These are phyloP conservation scores for Metschnikowia henanensis DNA, from an alignment of 805 yeast genomes.

Conservation along the genomic window DNA sequence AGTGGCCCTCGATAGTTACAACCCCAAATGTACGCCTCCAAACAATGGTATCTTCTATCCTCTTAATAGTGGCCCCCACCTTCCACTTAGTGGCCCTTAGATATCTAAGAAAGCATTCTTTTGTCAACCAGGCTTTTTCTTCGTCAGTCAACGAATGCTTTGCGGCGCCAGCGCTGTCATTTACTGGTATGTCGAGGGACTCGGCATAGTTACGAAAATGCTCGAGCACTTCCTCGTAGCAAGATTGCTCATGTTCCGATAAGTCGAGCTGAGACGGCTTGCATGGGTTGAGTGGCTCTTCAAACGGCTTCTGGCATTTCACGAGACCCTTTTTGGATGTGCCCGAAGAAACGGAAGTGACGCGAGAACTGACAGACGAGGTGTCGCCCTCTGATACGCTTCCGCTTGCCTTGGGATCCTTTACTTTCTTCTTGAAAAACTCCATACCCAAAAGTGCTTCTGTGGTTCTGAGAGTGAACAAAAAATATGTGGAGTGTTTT, in stretches of 20 bases:
- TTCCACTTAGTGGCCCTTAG: slow-evolving; percentile 55
- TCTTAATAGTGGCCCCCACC: slow-evolving; percentile 40
- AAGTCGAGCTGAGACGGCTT: slow-evolving; percentile 31
- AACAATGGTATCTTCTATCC: slow-evolving; percentile 46
- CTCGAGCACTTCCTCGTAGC: slow-evolving; percentile 28
- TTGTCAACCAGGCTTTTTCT: slow-evolving; percentile 47
- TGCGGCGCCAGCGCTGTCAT: slow-evolving; percentile 24
- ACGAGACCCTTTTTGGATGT: slow-evolving; percentile 24
- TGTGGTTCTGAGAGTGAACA: neutral
- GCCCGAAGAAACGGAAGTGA: slow-evolving; percentile 13
- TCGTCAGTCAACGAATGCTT: slow-evolving; percentile 29
- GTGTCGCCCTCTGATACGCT: slow-evolving; percentile 15
- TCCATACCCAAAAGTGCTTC: slow-evolving; percentile 9
- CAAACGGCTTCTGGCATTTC: slow-evolving; percentile 41
- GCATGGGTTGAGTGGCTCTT: slow-evolving; percentile 36
- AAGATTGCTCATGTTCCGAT: slow-evolving; percentile 29
- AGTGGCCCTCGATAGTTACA: slow-evolving; percentile 27
- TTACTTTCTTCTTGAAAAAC: slow-evolving; percentile 12
- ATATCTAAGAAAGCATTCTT: slow-evolving; percentile 53
- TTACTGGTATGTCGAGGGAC: slow-evolving; percentile 28
- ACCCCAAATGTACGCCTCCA: slow-evolving; percentile 60
- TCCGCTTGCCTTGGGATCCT: slow-evolving; percentile 8
- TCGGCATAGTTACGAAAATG: slow-evolving; percentile 30
- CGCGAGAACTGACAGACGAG: slow-evolving; percentile 17
- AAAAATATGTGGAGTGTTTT: too few species aligned